These are phyloP conservation scores for Abortiporus biennis DNA, from an alignment of 1,284 basidiomycete genomes.

Conservation along the genomic window DNA sequence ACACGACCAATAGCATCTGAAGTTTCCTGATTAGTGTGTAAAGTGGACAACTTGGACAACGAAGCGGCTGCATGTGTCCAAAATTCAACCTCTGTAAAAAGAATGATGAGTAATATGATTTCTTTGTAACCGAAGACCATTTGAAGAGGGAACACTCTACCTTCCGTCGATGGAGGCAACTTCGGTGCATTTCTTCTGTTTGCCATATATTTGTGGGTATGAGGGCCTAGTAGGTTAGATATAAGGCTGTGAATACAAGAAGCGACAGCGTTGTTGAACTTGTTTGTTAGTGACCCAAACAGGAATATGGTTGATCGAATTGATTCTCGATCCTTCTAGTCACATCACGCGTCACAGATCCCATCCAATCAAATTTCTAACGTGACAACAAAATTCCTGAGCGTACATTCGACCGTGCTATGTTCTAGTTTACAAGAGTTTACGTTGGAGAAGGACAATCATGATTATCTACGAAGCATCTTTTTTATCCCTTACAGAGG, in stretches of 20 bases:
- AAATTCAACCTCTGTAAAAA: conserved; percentile 52
- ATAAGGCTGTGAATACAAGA: not conserved
- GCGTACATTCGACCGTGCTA: not conserved
- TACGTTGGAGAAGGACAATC: not conserved
- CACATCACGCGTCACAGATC: not conserved
- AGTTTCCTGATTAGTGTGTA: conserved; percentile 43
- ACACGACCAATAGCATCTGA: conserved; percentile 60
- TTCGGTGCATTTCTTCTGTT: conserved; percentile 41
- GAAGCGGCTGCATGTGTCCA: conserved; percentile 63
- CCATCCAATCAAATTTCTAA: too few relatives aligned
- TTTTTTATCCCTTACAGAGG: not conserved
- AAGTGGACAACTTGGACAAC: conserved; percentile 44
- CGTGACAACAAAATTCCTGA: conserved; percentile 1
- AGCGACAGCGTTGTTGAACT: too few relatives aligned
- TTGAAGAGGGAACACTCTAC: conserved; percentile 22
- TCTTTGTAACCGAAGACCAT: too few relatives aligned
- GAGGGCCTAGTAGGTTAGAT: not conserved
- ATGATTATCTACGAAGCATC: not conserved
- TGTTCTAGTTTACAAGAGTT: too few relatives aligned
- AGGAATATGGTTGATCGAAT: not conserved
- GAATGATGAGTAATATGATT: not conserved
- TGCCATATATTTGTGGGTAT: too few relatives aligned
- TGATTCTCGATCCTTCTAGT: not conserved
- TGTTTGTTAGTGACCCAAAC: not conserved
- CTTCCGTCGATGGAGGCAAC: conserved; percentile 53